Evolutionary conservation across 2,329 filamentous ascomycete genomes (phyloP), one percentile per base, ranked within the genome.

Genomic region (Fusarium tjaetaba): DNA sequence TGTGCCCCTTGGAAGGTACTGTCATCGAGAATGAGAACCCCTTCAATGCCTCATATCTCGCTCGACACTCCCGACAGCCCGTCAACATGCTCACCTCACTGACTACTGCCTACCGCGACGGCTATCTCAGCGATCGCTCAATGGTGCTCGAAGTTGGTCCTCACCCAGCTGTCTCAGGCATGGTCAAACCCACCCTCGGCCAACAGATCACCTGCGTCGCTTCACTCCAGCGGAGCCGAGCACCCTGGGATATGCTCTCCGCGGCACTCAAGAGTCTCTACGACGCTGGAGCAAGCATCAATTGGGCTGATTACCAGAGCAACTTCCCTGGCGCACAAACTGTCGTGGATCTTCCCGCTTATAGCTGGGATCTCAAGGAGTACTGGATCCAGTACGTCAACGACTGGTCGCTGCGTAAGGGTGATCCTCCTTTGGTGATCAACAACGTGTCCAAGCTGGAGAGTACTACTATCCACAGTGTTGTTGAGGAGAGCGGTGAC

Each of bases 301-400:
- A n/a, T 18, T 76, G 74, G 74, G 42, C 64, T 0, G 80, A 82
- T 4, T 83, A 84, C 15, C 84, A 76, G 26, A 56, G 53, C 0
- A 70, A 69, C n/a, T 76, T 76, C 28, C 65, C 58, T 4, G 48
- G 61, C 3, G 62, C 72, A 0, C 72, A 76, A 2, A 56, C 42
- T 10, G 70, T 94, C 18, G 81, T 94, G 10, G 83, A 88, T 5
- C 84, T 95, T 4, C 93, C 93, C 0, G 88, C 88, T 7, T 95
- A 95, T 78, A 87, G 86, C 2, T 95, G 92, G 82, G 91, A 95
- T 75, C 85, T 90, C 76, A 94, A 94, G 85, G 91, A 89, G 72
- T 94, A 94, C 80, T 91, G 89, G 88, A 85, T 90, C 36, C 83
- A 87, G 74, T 90, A 90, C 74, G 82, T 87, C 63, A 92, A 93